These are phyloP conservation scores for Dactylonectria macrodidyma DNA, from an alignment of 2,329 filamentous ascomycete species.

Conservation along the genomic window DNA sequence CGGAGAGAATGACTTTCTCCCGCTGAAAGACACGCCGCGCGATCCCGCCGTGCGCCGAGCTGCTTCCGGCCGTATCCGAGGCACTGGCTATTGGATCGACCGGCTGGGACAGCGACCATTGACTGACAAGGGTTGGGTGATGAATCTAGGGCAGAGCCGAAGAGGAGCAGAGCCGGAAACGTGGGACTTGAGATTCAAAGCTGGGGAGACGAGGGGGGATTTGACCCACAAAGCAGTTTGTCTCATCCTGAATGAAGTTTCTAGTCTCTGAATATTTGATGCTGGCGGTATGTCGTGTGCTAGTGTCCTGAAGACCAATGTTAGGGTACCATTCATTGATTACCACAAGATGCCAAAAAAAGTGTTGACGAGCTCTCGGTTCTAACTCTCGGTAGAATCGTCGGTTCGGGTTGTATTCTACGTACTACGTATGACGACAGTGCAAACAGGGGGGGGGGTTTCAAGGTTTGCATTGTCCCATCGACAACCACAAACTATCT, in stretches of 20 bases:
- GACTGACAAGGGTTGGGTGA: constrained; percentile 3
- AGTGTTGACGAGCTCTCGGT: constrained; percentile 5
- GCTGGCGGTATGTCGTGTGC: background rate
- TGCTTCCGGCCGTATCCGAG: constrained; percentile 20
- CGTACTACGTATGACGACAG: constrained; percentile 18
- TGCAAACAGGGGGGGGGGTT: constrained; percentile 4
- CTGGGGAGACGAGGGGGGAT: constrained; percentile 10
- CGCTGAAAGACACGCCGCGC: background rate
- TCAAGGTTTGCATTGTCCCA: background rate
- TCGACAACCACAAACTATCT: background rate
- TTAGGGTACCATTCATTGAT: background rate
- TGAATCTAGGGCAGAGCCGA: constrained; percentile 16
- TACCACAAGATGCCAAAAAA: background rate
- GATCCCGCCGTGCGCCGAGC: constrained; percentile 25
- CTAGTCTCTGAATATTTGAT: background rate
- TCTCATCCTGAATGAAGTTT: background rate
- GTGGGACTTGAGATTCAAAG: constrained; percentile 16
- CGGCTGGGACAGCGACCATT: background rate
- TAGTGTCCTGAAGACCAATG: background rate
- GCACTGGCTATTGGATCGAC: background rate
- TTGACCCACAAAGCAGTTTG: constrained; percentile 10
- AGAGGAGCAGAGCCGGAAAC: constrained; percentile 3
- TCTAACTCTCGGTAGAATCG: constrained; percentile 16
- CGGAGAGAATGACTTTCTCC: background rate
- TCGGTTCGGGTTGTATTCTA: constrained; percentile 19